Conservation (phyloP, 2,329 filamentous ascomycete species). For the Zasmidium angulare region DNA sequence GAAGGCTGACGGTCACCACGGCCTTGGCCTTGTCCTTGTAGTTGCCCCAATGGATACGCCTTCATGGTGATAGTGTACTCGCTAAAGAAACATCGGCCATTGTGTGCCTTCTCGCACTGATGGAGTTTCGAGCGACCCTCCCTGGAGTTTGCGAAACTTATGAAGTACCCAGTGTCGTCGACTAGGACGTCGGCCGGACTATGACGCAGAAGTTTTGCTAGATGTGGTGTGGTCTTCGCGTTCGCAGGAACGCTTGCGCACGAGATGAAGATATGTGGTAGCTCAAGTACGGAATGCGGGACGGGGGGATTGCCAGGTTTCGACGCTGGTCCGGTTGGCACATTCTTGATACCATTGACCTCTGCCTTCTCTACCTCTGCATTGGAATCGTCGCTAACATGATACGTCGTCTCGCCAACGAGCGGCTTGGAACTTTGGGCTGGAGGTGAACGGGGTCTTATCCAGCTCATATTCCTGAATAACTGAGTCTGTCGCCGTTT, state of each 20-base stretch:
- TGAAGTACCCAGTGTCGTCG: slow-evolving; percentile 28
- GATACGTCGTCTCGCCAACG: background rate
- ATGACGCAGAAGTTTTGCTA: slow-evolving; percentile 13
- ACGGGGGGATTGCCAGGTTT: background rate
- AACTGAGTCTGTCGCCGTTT: background rate
- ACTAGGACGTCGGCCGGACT: slow-evolving; percentile 11
- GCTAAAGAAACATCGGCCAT: slow-evolving; percentile 11
- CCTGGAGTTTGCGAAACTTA: slow-evolving; percentile 19
- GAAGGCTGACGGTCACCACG: no score
- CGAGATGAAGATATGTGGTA: slow-evolving; percentile 31
- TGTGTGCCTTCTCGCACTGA: slow-evolving; percentile 10
- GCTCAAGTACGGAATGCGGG: background rate
- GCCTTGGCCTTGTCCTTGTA: no score
- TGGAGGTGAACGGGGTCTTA: background rate
- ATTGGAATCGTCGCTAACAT: background rate
- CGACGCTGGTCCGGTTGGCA: slow-evolving; percentile 20
- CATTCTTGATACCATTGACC: slow-evolving; percentile 20
- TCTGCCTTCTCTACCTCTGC: slow-evolving; percentile 4
- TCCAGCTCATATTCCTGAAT: slow-evolving; percentile 6
- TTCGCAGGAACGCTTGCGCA: slow-evolving; percentile 15
- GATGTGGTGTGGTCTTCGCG: slow-evolving; percentile 14
- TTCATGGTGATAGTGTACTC: slow-evolving; percentile 16
- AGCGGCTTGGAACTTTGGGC: background rate
- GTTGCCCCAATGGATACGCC: slow-evolving; percentile 9
- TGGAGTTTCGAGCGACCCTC: slow-evolving; percentile 4